Evolutionary conservation across 352 stramenopile genomes (phyloP), one percentile per base, ranked within the genome.

Genomic region (Globisporangium orthogonon): DNA sequence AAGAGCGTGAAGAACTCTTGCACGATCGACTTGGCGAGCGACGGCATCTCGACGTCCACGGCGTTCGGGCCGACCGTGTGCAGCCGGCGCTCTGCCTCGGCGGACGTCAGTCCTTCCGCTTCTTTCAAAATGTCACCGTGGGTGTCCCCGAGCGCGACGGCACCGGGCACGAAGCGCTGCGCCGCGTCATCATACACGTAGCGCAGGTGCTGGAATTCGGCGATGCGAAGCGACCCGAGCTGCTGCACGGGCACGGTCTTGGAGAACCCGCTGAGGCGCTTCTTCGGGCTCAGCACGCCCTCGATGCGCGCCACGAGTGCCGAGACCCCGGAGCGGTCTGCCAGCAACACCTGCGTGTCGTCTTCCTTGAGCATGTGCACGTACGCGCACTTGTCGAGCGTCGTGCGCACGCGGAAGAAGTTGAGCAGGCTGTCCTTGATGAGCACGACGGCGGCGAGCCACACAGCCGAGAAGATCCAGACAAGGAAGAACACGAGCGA

Each of bases 1-100:
- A 88, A 88, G 50, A 90, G 72, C 1, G 71, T 64, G 52, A 88
- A 87, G 52, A 88, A 74, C 57, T 90, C 80, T 56, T 88, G 61
- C 4, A 83, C 70, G 41, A 88, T 37, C 39, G 74, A 86, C 40
- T 70, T 67, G 45, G 46, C 50, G 52, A 75, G 63, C 30, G 74
- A 77, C 28, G 79, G 76, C 77, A 89, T 86, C 50, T 77, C 63
- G 17, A 89, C 75, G 31, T 80, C 64, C 33, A 89, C 82, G 40
- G 74, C 74, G 52, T 89, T 89, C 41, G 62, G 60, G 23, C 79
- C 79, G 15, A 89, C 74, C 18, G 82, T 66, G 14, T 84, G 65
- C 11, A 74, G 63, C 18, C 76, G 71, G 7, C 67, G 66, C 30
- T 50, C 28, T 54, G 74, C 63, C 45, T 87, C 76, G 7, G 50